Conservation (phyloP, 805 yeast species). For the Candida sphagnicola region DNA sequence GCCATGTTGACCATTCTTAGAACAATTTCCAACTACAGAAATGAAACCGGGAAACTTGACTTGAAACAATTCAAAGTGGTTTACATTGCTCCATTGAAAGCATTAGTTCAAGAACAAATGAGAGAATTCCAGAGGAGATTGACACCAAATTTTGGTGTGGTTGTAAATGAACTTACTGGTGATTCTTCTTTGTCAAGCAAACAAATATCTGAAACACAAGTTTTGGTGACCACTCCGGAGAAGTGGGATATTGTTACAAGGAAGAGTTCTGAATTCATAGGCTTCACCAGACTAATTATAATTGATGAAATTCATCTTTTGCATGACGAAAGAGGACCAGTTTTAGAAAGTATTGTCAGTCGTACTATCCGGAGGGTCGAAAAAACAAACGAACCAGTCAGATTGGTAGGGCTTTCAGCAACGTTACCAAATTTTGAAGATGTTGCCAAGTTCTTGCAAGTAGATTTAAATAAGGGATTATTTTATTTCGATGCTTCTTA, state of each 20-base stretch:
- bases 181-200: conserved; percentile 73
- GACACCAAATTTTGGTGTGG: conserved; percentile 53
- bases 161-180: conserved; percentile 86
- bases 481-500: conserved; percentile 80
- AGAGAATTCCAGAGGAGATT: conserved; percentile 76
- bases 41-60: conserved; percentile 46
- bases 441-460: conserved; percentile 78
- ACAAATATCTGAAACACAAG: conserved; percentile 74
- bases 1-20: conserved; percentile 82
- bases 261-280: conserved; percentile 65
- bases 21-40: conserved; percentile 51
- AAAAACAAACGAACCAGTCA: conserved; percentile 44
- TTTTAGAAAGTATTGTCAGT: conserved; percentile 80
- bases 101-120: conserved; percentile 93
- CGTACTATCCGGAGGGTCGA: conserved; percentile 54
- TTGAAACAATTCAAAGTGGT: conserved; percentile 67
- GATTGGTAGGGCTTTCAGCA: conserved; percentile 87
- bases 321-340: conserved; percentile 96
- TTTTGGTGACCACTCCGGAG: conserved; percentile 92
- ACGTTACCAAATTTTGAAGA: conserved; percentile 87
- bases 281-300: conserved; percentile 64
- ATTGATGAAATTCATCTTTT: conserved; percentile 91
- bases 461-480: conserved; percentile 51
- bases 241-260: conserved; percentile 97
- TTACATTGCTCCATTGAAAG: conserved; percentile 90